Percentiles rank a stretch among this genome's conserved stretches.
Evolutionary conservation across 2,329 filamentous ascomycete genomes (phyloP).

Genomic region (Pseudocercospora fijiensis): DNA sequence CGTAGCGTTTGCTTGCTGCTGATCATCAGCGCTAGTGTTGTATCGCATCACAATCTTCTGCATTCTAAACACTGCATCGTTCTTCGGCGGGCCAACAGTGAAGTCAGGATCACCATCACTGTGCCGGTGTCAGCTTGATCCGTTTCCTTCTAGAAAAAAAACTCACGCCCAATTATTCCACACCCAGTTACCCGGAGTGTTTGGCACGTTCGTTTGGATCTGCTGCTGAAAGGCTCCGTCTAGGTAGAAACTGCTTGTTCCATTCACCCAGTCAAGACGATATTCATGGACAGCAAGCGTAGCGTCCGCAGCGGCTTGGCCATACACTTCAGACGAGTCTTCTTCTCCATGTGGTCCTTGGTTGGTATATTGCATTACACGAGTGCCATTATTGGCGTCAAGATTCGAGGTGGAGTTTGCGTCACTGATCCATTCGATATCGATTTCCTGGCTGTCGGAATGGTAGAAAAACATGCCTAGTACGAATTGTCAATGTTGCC

Average conservation of each 20-base stretch:
- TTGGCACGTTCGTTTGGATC: conserved; percentile 22
- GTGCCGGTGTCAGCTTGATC: background rate
- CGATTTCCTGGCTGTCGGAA: conserved; percentile 25
- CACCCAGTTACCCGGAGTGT: conserved; percentile 22
- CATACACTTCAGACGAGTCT: conserved; percentile 6
- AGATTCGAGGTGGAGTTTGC: conserved; percentile 19
- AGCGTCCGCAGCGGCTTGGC: conserved; percentile 10
- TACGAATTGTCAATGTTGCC: background rate
- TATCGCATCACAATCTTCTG: conserved; percentile 28
- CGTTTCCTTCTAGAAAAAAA: too few relatives aligned
- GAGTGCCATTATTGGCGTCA: conserved; percentile 9
- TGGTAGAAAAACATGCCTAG: conserved; percentile 27
- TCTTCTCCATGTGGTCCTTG: conserved; percentile 9
- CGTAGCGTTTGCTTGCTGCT: background rate
- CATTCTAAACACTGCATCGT: conserved; percentile 25
- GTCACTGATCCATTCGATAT: conserved; percentile 29
- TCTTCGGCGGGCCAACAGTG: conserved; percentile 22
- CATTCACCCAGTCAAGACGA: conserved; percentile 26
- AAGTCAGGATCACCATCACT: conserved; percentile 25
- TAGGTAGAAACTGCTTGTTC: conserved; percentile 21
- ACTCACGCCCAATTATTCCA: conserved; percentile 31
- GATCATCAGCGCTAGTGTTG: conserved; percentile 8
- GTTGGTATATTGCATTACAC: conserved; percentile 22
- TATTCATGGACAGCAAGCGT: conserved; percentile 19
- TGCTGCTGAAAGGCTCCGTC: conserved; percentile 20